Base-by-base conservation (phyloP, 352 stramenopile species). In the Globisporangium sylvaticum region DNA sequence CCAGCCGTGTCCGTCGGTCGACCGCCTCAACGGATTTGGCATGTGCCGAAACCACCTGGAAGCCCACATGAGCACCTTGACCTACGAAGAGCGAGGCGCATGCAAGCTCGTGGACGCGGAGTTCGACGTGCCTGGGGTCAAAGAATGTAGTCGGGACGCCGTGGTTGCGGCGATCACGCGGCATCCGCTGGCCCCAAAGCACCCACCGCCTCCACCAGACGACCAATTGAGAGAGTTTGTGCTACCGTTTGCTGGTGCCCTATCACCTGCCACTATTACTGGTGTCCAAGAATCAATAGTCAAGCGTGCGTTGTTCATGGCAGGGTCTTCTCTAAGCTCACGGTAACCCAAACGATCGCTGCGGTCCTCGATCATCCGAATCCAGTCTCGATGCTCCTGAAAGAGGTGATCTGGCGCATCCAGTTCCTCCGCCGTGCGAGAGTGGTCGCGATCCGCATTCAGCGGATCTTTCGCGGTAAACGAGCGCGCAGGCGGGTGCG, bases 21-120 rank as follows among this genome's bases (percentile, higher is more conserved):
- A 86, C 8, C 79, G 74, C 9, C 75, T 77, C 25, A 93, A 91
- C 48, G 42, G 58, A 0, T 88, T 89, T 70, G 85, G 85, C 0
- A 75, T 93, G 68, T 93, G 85, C 27, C 79, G 81, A 24, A 90
- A 91, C 64, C 85, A 91, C 56, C 56, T 90, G 10, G 83, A 90
- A 69, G 80, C 83, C 2, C 73, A 89, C 27, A 62, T 91, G 42
- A 90, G 72, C 56, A 77, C 65, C 14, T 62, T 88, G n/a, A 66
- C 60, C 18, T 88, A 79, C 53, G 79, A 91, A 62, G 67, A 71
- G n/a, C 78, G 83, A 9, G 75, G 73, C 0, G 65, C 34, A 22
- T 77, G 81, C 24, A 32, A 77, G 22, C 66, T 89, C 12, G 76
- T 81, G 9, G 79, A 88, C 58, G 80, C 77, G 7, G 83, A 89